Evolutionary conservation across 2,329 filamentous ascomycete genomes (phyloP), one percentile per base, ranked within the genome.

Genomic region (Dendryphion nanum): DNA sequence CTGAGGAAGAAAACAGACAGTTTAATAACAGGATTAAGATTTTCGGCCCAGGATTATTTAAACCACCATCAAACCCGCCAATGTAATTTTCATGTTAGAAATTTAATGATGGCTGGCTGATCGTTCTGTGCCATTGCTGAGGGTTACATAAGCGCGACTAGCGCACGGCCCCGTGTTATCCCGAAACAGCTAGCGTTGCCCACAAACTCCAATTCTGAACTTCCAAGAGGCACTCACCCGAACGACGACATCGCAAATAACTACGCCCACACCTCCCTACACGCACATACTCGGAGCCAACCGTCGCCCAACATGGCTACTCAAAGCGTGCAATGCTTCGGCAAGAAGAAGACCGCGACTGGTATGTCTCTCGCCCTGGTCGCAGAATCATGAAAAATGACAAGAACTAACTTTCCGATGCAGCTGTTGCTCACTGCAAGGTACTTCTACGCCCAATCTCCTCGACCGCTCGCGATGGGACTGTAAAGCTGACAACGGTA

Each of bases 401-500:
- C 51, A 46, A 48, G 57, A 52, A 53, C 54, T 63, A 44, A 41
- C 42, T 62, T n/a, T n/a, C n/a, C n/a, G n/a, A n/a, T n/a, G 61
- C 68, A 81, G 89, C 89, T 65, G 89, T 94, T 77, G 89, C 88
- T 73, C 87, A 91, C 79, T 91, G 86, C 85, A 90, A 91, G 83
- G 83, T 87, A 79, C 72, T 76, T 38, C 23, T 38, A 35, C 34
- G n/a, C n/a, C n/a, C n/a, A n/a, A 53, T 56, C 19, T n/a, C 16
- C 18, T 18, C n/a, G 16, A 20, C 15, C 3, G 17, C 29, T n/a
- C 18, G 18, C 15, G 4, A 37, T 16, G n/a, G 16, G 35, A 49
- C 52, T 40, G 41, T 24, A 19, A 54, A 61, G 51, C 55, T 64
- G 38, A 65, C 41, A 33, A 37, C 37, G 47, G 42, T 33, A 39